Evolutionary conservation across 495 filamentous ascomycete species (phyloP), one percentile per base, ranked within the genome.

Genomic region (Ramalina intermedia): DNA sequence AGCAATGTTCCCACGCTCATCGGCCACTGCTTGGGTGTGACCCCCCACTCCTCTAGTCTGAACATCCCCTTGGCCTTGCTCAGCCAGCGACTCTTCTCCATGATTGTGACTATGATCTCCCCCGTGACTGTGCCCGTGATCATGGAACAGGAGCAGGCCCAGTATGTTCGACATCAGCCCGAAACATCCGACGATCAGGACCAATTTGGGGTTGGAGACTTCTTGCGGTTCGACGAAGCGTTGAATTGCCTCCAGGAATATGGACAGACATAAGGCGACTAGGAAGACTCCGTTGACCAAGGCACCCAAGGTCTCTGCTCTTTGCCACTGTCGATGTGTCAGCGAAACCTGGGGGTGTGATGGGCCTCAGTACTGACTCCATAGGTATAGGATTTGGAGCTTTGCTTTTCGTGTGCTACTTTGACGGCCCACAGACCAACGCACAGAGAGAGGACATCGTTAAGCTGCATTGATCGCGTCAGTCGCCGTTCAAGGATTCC

Each of bases 361-460:
- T 29, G 49, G 21, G 41, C 16, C 4, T 3, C 24, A 46, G 29
- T 33, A 67, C 84, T 71, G 66, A 91, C 85, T 23, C 91, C 91
- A 66, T 95, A 98, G 5, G 91, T 94, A 56, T 87, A 96, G 63
- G 79, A 83, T 52, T 87, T 86, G 12, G 87, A 91, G 16, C 73
- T 86, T 14, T 79, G 80, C 55, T 84, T 82, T 42, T 76, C 74
- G 49, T 77, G 75, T 35, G 87, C 85, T 41, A 94, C 84, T 46
- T 83, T 87, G 17, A 96, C 90, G 1, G 91, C 91, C 93, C 93
- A 98, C 27, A 96, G 62, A 41, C 91, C 91, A 46, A 98, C 91
- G 42, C 80, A 75, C 12, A 98, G 68, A 0, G 91, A 98, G 39
- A 98, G 76, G 49, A 98, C 87, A 79, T 98, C 91, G 64, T 98